These are phyloP conservation scores for Monilinia fructigena DNA, from an alignment of 2,329 filamentous ascomycete genomes.

Conservation along the genomic window DNA sequence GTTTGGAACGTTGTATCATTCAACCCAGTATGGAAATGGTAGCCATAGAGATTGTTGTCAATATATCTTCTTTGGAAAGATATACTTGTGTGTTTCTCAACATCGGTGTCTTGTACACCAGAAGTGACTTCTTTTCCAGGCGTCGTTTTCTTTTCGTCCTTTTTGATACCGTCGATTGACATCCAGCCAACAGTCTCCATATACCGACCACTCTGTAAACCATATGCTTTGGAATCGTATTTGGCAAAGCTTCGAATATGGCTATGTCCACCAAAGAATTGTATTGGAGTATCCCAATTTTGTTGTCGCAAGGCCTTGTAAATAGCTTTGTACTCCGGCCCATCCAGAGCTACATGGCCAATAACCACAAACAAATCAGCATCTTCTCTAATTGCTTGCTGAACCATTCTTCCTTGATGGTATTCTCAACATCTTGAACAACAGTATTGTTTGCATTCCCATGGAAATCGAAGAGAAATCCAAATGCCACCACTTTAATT, in stretches of 20 bases:
- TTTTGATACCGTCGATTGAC: slow-evolving; percentile 66
- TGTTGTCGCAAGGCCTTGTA: slow-evolving; percentile 74
- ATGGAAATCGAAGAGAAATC: slow-evolving; percentile 92
- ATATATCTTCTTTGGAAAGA: slow-evolving; percentile 81
- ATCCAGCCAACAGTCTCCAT: slow-evolving; percentile 95
- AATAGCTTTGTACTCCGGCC: slow-evolving; percentile 73
- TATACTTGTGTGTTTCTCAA: slow-evolving; percentile 42
- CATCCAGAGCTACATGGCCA: slow-evolving; percentile 81
- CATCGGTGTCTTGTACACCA: slow-evolving; percentile 1
- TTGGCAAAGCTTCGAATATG: slow-evolving; percentile 82
- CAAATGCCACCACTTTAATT: slow-evolving; percentile 81
- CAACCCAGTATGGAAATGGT: slow-evolving; percentile 76
- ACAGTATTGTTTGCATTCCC: slow-evolving; percentile 88
- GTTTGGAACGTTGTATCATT: slow-evolving; percentile 75
- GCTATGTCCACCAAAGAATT: slow-evolving; percentile 87
- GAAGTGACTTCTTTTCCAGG: slow-evolving; percentile 28
- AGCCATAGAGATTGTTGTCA: slow-evolving; percentile 86
- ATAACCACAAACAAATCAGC: slow-evolving; percentile 83
- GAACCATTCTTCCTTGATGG: slow-evolving; percentile 83
- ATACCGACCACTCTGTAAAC: slow-evolving; percentile 83
- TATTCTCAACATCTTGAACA: slow-evolving; percentile 75
- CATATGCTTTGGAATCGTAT: slow-evolving; percentile 76
- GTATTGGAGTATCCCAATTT: slow-evolving; percentile 80
- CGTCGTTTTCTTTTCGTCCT: slow-evolving; percentile 34
- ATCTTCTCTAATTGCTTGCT: slow-evolving; percentile 77